phyloP scores from a whole-genome alignment of 805 yeast species.

The Nakazawaea molendinolei region DNA sequence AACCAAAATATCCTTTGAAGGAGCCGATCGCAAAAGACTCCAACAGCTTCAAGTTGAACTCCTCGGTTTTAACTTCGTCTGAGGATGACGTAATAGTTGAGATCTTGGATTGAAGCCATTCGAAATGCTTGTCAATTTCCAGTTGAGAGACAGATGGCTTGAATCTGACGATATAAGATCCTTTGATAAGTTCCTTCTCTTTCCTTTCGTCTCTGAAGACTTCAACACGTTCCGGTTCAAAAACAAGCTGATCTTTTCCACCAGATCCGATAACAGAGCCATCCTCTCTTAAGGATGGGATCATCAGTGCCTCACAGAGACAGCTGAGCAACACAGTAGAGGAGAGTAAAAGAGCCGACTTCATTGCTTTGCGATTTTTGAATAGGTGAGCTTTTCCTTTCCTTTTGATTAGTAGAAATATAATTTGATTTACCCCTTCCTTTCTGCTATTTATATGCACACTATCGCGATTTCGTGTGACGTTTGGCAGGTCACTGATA shows the following conservation, averaged over 20 bases:
- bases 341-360: slow-evolving; percentile 18
- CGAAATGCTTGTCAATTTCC: slow-evolving; percentile 2
- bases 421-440: too few relatives aligned
- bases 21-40: slow-evolving; percentile 9
- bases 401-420: too few relatives aligned
- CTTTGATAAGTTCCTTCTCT: slow-evolving; percentile 6
- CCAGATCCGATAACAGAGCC: slow-evolving; percentile 12
- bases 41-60: neutral
- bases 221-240: slow-evolving; percentile 1
- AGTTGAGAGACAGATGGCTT: neutral
- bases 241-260: slow-evolving; percentile 4
- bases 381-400: too few relatives aligned
- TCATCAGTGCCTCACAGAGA: slow-evolving; percentile 46
- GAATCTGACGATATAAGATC: slow-evolving; percentile 8
- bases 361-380: slow-evolving; percentile 11
- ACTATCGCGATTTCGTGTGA: slow-evolving; percentile 1
- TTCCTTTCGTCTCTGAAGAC: slow-evolving; percentile 5
- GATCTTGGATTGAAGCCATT: slow-evolving; percentile 4
- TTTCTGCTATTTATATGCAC: too few relatives aligned
- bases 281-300: slow-evolving; percentile 34
- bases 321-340: slow-evolving; percentile 19
- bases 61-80: too few relatives aligned
- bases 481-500: neutral
- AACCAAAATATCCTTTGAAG: slow-evolving; percentile 6
- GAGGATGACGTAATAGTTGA: too few relatives aligned